Conservation (phyloP, 371 early-diverging fungal species). For the Dinochytrium kinnereticum region DNA sequence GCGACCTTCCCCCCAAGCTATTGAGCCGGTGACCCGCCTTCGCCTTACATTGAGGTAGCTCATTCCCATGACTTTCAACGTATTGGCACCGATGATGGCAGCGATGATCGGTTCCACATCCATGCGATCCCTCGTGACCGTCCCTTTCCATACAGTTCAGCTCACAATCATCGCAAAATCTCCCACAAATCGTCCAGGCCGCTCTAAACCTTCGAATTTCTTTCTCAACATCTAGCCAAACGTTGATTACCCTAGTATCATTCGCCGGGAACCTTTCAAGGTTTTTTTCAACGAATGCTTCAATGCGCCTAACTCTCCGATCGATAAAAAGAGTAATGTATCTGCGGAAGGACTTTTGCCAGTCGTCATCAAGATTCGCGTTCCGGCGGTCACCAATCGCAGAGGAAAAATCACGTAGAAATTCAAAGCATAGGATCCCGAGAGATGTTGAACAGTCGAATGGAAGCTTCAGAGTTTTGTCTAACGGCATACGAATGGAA, state of each 20-base stretch:
- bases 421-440: no score
- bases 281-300: background rate
- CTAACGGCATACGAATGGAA: no score
- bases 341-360: background rate
- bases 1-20: background rate
- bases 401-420: background rate
- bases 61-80: slow-evolving; percentile 23
- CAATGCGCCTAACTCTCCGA: slow-evolving; percentile 8
- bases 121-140: slow-evolving; percentile 26
- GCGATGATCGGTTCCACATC: slow-evolving; percentile 36
- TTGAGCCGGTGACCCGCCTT: slow-evolving; percentile 11
- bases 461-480: no score
- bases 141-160: slow-evolving; percentile 22
- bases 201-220: background rate
- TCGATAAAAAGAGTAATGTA: background rate
- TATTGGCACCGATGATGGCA: slow-evolving; percentile 32
- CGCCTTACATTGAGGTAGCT: background rate
- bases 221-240: background rate
- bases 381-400: background rate
- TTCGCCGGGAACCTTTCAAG: slow-evolving; percentile 6
- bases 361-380: background rate
- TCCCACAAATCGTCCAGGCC: slow-evolving; percentile 6
- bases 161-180: slow-evolving; percentile 3
- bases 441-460: no score
- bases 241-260: background rate